Conservation (phyloP, 139 green algal species). For the Chlamydomonas schloesseri region DNA sequence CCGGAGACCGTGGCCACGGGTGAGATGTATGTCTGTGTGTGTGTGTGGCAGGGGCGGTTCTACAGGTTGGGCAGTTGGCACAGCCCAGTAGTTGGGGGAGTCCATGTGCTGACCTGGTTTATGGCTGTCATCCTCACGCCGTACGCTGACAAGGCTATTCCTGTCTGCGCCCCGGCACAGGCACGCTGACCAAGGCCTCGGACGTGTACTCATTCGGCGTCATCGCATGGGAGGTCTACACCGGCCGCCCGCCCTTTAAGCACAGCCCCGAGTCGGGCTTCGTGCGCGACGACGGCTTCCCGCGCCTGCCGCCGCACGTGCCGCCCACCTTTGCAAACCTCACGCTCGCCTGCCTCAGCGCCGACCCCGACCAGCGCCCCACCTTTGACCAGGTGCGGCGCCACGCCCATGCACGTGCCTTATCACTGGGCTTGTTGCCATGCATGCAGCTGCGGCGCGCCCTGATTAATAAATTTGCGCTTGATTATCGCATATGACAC, state of each 20-base stretch:
- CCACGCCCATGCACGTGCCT: neutral
- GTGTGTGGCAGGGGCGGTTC: too few species aligned
- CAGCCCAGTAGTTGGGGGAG: too few species aligned
- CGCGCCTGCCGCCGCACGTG: constrained; percentile 20
- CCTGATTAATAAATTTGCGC: too few species aligned
- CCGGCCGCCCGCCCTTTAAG: constrained; percentile 19
- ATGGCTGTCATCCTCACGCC: too few species aligned
- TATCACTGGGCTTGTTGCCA: neutral
- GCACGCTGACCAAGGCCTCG: constrained; percentile 38
- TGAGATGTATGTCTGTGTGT: neutral
- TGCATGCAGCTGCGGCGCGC: neutral
- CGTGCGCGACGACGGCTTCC: constrained; percentile 8
- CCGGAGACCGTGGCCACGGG: constrained; percentile 39
- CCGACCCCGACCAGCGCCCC: constrained; percentile 9
- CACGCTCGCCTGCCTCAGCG: neutral
- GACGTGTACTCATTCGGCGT: constrained; percentile 39
- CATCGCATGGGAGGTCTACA: constrained; percentile 39
- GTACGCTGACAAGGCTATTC: too few species aligned
- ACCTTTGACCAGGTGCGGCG: constrained; percentile 28
- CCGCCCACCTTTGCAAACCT: constrained; percentile 17
- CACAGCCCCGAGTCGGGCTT: constrained; percentile 25
- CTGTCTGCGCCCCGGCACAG: neutral
- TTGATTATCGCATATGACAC: too few species aligned
- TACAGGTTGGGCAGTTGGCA: too few species aligned
- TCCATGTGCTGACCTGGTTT: too few species aligned